Base-by-base conservation (phyloP, 768 basidiomycete genomes). In the Tulasnella sp. region DNA sequence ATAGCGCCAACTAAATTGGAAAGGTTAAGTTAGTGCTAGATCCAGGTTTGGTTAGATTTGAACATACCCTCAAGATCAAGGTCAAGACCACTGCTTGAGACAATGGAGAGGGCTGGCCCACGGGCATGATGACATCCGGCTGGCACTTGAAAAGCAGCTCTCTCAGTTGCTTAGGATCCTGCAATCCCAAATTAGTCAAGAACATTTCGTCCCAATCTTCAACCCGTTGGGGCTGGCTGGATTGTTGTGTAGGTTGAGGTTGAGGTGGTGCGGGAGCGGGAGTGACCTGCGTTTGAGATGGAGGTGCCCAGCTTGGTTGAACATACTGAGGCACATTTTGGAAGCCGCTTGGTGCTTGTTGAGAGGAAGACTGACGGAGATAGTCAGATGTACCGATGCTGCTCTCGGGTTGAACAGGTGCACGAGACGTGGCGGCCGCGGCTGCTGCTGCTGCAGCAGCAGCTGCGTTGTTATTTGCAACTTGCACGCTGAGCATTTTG, bases 171-270 rank as follows among this genome's bases (percentile, higher is more conserved):
- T 72, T 69, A 13, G 74, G 59, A 59, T 89, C 86, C 63, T 88
- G 83, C 29, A 77, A 77, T 55, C 81, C 78, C 48, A 89, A 69
- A 29, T 86, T 80, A 15, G 77, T 74, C 31, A 89, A 71, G 63
- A 87, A 89, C 8, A 78, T 75, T 54, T 86, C 83, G 57, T 89
- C 86, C 86, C 86, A 89, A 56, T 85, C 81, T 61, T 86, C 85
- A 39, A 31, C 44, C 41, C 44, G 24, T 13, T 55, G 44, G 6
- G 56, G 53, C 33, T 48, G 52, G 10, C 10, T 10, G 12, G 34
- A 19, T 10, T 10, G 34, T 10, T 12, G 34, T 6, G 43, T 29
- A 29, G 19, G 22, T 24, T 53, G 51, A 13, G 42, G 22, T 31
- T 27, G 37, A 5, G 56, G 45, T 19, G 15, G 28, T 19, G 48